Base-by-base conservation (phyloP, 2,329 filamentous ascomycete species). In the Aspergillus niger region DNA sequence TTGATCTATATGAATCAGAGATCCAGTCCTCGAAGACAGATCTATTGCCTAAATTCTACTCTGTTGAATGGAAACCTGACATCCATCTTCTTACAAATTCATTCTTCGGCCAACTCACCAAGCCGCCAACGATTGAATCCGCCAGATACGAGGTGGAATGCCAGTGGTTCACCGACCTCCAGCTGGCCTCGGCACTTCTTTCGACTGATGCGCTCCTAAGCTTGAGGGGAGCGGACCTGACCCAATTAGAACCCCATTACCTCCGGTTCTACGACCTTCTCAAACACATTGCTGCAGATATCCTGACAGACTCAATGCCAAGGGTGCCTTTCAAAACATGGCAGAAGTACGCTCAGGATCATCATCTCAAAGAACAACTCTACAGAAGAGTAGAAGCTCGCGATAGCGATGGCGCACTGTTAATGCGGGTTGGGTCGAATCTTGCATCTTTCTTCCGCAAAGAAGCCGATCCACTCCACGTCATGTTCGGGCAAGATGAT, bases 401-500 rank as follows among this genome's bases (percentile, higher is more conserved):
- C 38, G 70, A 66, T 52, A 66, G 66, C 2, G 70, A 75, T 36
- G 74, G 74, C 3, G 69, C 67, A 13, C 67, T 77, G 17, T 64
- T 67, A 3, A 59, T 70, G 11, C 70, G 73, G 13, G 69, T 74
- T 61, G 74, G 74, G 0, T 57, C 64, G 3, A 70, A 74, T n/a
- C 72, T 76, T 43, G 67, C 62, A 2, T 54, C 55, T 1, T 63
- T 75, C 5, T 53, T 76, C 41, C 63, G 63, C 13, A 63, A 70
- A 22, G 64, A 75, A 55, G 55, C 66, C 22, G 70, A 76, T 59
- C 72, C 73, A 6, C 63, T 76, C 7, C 51, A 73, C 57, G 57
- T 77, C 38, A 74, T 76, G 71, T 76, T 75, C 24, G 69, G 71
- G 4, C 62, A 72, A 43, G 70, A 72, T 26, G 61, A 68, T n/a